Conservation (phyloP, 225 moss, liverwort and hornwort species). For the Thuidium tamariscinum region DNA sequence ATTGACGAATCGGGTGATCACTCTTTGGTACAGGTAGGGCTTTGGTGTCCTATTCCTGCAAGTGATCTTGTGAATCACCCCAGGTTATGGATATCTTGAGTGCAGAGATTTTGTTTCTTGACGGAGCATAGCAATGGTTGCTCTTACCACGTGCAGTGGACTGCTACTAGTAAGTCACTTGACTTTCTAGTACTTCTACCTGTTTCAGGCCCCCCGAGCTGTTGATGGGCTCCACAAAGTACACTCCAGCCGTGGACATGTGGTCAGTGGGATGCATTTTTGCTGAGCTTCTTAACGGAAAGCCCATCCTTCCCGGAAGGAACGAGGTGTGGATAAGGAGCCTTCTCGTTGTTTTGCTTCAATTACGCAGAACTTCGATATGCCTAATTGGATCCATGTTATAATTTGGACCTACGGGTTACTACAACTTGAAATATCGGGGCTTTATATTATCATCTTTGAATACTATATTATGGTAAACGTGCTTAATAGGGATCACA, state of each 20-base stretch:
- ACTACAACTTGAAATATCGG: background rate
- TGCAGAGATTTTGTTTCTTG: background rate
- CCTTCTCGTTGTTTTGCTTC: constrained; percentile 34
- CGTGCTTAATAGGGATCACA: background rate
- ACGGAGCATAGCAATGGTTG: constrained; percentile 20
- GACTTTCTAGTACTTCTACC: constrained; percentile 38
- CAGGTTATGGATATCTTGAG: constrained; percentile 10
- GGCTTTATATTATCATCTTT: background rate
- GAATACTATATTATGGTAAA: background rate
- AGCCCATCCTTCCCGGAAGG: constrained; percentile 89
- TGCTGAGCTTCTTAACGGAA: constrained; percentile 91
- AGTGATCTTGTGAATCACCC: constrained; percentile 4
- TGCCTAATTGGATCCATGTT: constrained; percentile 2
- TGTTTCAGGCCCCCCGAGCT: constrained; percentile 92
- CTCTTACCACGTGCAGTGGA: constrained; percentile 26
- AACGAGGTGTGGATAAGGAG: constrained; percentile 60
- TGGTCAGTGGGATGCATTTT: constrained; percentile 99
- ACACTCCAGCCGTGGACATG: constrained; percentile 95
- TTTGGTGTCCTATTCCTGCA: background rate
- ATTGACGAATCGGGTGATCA: constrained; percentile 88
- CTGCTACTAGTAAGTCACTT: constrained; percentile 32
- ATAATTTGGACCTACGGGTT: background rate
- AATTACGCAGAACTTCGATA: constrained; percentile 32
- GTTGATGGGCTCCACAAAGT: constrained; percentile 87
- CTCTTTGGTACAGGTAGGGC: constrained; percentile 87